These are phyloP conservation scores for Ustilago hordei DNA, from an alignment of 1,284 basidiomycete species.

Conservation along the genomic window DNA sequence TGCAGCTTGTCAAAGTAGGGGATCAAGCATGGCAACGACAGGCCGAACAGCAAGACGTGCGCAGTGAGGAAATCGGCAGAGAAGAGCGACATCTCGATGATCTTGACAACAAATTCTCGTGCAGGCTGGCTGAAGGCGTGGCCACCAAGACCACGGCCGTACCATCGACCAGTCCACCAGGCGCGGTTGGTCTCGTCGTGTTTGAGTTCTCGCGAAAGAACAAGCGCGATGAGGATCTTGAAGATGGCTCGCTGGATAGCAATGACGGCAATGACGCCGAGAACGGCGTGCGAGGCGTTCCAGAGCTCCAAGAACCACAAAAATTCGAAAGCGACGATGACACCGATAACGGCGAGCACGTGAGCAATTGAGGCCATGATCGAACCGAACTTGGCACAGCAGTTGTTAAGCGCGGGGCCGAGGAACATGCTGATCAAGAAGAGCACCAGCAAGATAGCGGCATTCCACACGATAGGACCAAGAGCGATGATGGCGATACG, in stretches of 20 bases:
- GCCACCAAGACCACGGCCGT: constrained; percentile 68
- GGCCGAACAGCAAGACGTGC: constrained; percentile 66
- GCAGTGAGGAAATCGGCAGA: constrained; percentile 66
- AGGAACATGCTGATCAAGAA: constrained; percentile 93
- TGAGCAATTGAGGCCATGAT: constrained; percentile 68
- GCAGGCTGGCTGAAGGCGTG: constrained; percentile 69
- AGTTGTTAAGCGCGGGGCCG: constrained; percentile 87
- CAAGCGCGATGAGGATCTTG: constrained; percentile 68
- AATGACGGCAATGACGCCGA: constrained; percentile 70
- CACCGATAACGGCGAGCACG: constrained; percentile 65
- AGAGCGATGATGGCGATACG: constrained; percentile 92
- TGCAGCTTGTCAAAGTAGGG: constrained; percentile 65
- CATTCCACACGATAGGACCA: constrained; percentile 96
- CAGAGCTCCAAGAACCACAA: constrained; percentile 95
- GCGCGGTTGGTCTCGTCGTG: constrained; percentile 70
- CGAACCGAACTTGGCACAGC: constrained; percentile 69
- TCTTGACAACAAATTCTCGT: constrained; percentile 69
- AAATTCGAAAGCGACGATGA: constrained; percentile 61
- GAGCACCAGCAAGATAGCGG: constrained; percentile 82
- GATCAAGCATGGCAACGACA: constrained; percentile 73
- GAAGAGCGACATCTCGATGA: constrained; percentile 69
- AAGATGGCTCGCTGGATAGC: constrained; percentile 69
- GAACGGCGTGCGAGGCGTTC: constrained; percentile 86
- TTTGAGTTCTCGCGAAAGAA: constrained; percentile 69
- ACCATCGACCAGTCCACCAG: constrained; percentile 70